phyloP scores from a whole-genome alignment of 1,284 basidiomycete species.

The Waitea zeae region DNA sequence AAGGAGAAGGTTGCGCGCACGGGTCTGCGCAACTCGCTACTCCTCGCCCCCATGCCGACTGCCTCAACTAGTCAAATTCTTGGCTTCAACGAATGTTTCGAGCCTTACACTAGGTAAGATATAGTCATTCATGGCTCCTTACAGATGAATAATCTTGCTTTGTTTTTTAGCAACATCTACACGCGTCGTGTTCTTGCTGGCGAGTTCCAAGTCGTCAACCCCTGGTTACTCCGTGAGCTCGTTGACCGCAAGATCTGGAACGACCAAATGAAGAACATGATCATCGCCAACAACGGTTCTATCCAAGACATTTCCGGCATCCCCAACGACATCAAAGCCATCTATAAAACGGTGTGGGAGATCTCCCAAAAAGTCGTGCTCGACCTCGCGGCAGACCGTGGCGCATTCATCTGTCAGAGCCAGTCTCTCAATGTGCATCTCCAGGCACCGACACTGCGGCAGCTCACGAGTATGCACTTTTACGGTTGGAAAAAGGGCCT shows the following conservation, averaged over 20 bases:
- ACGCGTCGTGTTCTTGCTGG: slow-evolving; percentile 98
- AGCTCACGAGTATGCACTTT: slow-evolving; percentile 98
- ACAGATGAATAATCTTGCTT: slow-evolving; percentile 5
- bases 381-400: slow-evolving; percentile 95
- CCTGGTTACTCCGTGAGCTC: slow-evolving; percentile 94
- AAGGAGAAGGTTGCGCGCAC: slow-evolving; percentile 80
- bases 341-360: slow-evolving; percentile 99
- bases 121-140: not conserved
- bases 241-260: slow-evolving; percentile 95
- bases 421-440: slow-evolving; percentile 89
- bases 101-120: slow-evolving; percentile 79
- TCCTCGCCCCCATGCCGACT: slow-evolving; percentile 96
- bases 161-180: slow-evolving; percentile 74
- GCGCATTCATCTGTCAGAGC: slow-evolving; percentile 95
- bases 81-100: slow-evolving; percentile 98
- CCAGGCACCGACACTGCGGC: slow-evolving; percentile 80
- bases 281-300: slow-evolving; percentile 95
- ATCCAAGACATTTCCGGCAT: slow-evolving; percentile 82
- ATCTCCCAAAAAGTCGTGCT: slow-evolving; percentile 98
- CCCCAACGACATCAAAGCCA: slow-evolving; percentile 82
- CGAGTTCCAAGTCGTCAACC: slow-evolving; percentile 99
- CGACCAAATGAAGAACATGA: slow-evolving; percentile 98
- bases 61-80: slow-evolving; percentile 98
- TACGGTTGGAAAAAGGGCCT: slow-evolving; percentile 99
- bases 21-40: slow-evolving; percentile 89